phyloP scores from a whole-genome alignment of 2,329 filamentous ascomycete species.

The Hypoxylon sp. region DNA sequence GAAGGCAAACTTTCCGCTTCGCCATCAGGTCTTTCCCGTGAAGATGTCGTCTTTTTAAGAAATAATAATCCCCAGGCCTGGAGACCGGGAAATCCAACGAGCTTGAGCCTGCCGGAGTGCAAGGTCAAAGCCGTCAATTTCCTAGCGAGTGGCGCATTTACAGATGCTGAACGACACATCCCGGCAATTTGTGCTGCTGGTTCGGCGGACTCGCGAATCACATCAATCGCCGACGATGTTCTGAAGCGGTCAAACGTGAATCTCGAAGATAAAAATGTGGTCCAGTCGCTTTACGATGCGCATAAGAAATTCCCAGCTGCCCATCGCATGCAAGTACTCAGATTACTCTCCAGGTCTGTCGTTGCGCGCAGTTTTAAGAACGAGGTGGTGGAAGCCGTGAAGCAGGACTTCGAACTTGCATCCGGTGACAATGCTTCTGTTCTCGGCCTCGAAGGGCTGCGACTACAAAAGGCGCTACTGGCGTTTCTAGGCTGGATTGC shows the following conservation, averaged over 20 bases:
- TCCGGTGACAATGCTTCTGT: slow-evolving; percentile 48
- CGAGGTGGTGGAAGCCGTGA: slow-evolving; percentile 75
- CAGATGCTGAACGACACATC: slow-evolving; percentile 81
- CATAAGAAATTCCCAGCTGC: slow-evolving; percentile 78
- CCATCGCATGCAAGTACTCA: slow-evolving; percentile 80
- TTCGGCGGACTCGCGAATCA: slow-evolving; percentile 81
- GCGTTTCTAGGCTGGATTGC: slow-evolving; percentile 89
- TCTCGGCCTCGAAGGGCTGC: slow-evolving; percentile 76
- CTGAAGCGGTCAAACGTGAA: slow-evolving; percentile 81
- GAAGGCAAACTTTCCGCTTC: slow-evolving; percentile 44
- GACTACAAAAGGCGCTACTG: slow-evolving; percentile 84
- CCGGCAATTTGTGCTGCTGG: slow-evolving; percentile 85
- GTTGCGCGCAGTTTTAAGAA: slow-evolving; percentile 74
- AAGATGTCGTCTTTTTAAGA: slow-evolving; percentile 75
- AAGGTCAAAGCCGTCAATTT: slow-evolving; percentile 76
- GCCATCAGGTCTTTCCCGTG: slow-evolving; percentile 66
- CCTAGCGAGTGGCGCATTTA: slow-evolving; percentile 85
- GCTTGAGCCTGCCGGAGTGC: slow-evolving; percentile 72
- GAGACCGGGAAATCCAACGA: slow-evolving; percentile 66
- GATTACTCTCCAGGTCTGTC: slow-evolving; percentile 78
- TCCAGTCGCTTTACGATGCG: slow-evolving; percentile 73
- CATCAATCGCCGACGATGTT: slow-evolving; percentile 86
- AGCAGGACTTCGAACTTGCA: slow-evolving; percentile 64
- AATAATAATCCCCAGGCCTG: slow-evolving; percentile 75
- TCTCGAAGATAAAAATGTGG: slow-evolving; percentile 72